phyloP scores from a whole-genome alignment of 2,329 filamentous ascomycete genomes.

The Lasiodiplodia hormozganensis region DNA sequence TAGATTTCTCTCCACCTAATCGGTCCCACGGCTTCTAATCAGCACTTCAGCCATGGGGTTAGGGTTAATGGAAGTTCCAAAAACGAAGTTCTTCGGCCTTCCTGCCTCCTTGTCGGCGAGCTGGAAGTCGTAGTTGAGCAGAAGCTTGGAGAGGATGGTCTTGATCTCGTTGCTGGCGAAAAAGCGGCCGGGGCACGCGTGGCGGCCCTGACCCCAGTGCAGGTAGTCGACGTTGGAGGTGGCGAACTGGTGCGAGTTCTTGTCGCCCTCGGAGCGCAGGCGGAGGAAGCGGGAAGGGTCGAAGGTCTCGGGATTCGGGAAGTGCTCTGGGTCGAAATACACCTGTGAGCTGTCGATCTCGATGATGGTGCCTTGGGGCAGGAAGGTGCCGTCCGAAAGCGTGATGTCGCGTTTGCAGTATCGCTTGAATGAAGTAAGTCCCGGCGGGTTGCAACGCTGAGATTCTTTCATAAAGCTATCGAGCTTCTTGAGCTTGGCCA shows the following conservation, averaged over 20 bases:
- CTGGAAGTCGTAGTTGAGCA: constrained; percentile 41
- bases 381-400: constrained; percentile 33
- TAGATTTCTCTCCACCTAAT: background rate
- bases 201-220: constrained; percentile 41
- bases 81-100: constrained; percentile 23
- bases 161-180: constrained; percentile 45
- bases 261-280: constrained; percentile 28
- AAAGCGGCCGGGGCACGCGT: constrained; percentile 44
- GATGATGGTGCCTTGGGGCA: constrained; percentile 32
- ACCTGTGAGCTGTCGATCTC: constrained; percentile 30
- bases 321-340: constrained; percentile 30
- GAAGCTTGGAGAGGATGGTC: constrained; percentile 39
- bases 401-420: constrained; percentile 31
- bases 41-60: constrained; percentile 15
- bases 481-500: constrained; percentile 33
- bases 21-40: constrained; percentile 2
- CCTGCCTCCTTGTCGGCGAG: constrained; percentile 19
- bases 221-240: constrained; percentile 37
- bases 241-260: constrained; percentile 38
- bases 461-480: constrained; percentile 36
- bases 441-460: constrained; percentile 31
- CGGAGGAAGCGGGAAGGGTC: constrained; percentile 31
- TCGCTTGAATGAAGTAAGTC: constrained; percentile 32
- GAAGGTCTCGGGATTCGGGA: constrained; percentile 30
- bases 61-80: constrained; percentile 14